Percentiles rank a stretch among this genome's conserved stretches.
Conservation (phyloP, 441 rosid species). For the Corymbia citriodora region DNA sequence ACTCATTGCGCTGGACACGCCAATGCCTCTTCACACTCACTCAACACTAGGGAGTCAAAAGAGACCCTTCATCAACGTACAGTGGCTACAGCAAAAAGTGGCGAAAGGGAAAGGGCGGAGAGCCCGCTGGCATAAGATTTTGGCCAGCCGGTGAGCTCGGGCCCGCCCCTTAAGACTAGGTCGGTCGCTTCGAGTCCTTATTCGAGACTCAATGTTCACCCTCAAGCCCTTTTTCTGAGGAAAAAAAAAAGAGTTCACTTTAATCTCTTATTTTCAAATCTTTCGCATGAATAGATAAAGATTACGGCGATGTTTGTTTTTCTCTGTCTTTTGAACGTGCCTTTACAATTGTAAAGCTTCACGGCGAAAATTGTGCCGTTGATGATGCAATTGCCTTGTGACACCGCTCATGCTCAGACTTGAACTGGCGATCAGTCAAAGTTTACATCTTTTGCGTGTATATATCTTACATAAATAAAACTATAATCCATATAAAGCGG, state of each 20-base stretch:
- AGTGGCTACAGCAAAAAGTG: not conserved
- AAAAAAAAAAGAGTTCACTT: rapidly evolving
- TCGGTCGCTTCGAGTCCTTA: rapidly evolving
- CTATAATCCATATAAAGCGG: not conserved
- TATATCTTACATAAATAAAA: not conserved
- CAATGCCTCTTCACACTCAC: not conserved
- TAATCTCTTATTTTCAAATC: not conserved
- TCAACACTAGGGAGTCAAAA: not conserved
- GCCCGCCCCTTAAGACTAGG: not conserved
- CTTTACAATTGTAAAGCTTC: not conserved
- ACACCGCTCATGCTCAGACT: not conserved
- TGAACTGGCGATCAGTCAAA: not conserved
- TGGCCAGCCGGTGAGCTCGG: not conserved
- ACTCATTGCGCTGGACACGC: not conserved
- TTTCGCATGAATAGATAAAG: not conserved
- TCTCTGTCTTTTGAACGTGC: not conserved
- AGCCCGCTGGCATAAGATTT: not conserved
- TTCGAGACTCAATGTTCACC: not conserved
- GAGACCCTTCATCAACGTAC: not conserved
- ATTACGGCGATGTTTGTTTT: not conserved
- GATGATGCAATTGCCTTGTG: not conserved
- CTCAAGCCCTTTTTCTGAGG: rapidly evolving
- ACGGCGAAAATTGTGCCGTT: not conserved
- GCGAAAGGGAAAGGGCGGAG: not conserved
- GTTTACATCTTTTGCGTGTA: not conserved